A percentile compares a stretch with the other conserved stretches of the same genome.
These are phyloP conservation scores for Lithocarpus polystachyus DNA, from an alignment of 306 rosid species.

Conservation along the genomic window DNA sequence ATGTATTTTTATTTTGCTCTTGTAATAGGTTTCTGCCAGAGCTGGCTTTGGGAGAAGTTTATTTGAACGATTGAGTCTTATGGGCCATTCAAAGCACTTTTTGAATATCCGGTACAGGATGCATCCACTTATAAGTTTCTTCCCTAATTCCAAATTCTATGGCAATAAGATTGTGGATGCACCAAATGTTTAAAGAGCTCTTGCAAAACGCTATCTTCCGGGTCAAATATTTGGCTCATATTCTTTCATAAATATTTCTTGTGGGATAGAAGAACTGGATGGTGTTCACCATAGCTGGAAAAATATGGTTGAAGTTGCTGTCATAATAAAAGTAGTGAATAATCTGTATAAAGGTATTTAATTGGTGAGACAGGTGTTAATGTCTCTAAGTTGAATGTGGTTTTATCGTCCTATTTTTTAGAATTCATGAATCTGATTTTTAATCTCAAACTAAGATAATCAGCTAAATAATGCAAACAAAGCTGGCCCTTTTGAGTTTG, in stretches of 20 bases:
- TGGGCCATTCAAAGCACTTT: slow-evolving; percentile 53
- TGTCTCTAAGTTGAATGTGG: background rate
- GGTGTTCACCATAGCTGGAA: slow-evolving; percentile 63
- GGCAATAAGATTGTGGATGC: slow-evolving; percentile 48
- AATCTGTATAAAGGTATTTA: slow-evolving; percentile 54
- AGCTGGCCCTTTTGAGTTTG: no score
- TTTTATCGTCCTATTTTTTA: background rate
- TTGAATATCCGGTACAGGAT: slow-evolving; percentile 70
- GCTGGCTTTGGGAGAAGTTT: slow-evolving; percentile 83
- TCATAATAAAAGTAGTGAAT: slow-evolving; percentile 43
- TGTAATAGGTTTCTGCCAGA: slow-evolving; percentile 37
- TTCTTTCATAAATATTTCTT: slow-evolving; percentile 61
- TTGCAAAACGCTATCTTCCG: slow-evolving; percentile 46
- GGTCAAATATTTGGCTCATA: slow-evolving; percentile 70
- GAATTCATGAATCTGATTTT: no score
- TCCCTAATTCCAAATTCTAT: slow-evolving; percentile 67
- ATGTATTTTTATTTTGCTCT: background rate
- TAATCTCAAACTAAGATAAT: no score
- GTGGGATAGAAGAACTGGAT: slow-evolving; percentile 70
- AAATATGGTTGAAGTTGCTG: slow-evolving; percentile 69
- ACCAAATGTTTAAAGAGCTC: slow-evolving; percentile 44
- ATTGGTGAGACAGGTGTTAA: background rate
- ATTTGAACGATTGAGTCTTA: slow-evolving; percentile 52
- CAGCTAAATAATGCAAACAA: no score
- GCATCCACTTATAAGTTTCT: slow-evolving; percentile 75